Evolutionary conservation across 371 early-diverging fungal species (phyloP), one percentile per base, ranked within the genome.

Genomic region (Umbelopsis sp.): DNA sequence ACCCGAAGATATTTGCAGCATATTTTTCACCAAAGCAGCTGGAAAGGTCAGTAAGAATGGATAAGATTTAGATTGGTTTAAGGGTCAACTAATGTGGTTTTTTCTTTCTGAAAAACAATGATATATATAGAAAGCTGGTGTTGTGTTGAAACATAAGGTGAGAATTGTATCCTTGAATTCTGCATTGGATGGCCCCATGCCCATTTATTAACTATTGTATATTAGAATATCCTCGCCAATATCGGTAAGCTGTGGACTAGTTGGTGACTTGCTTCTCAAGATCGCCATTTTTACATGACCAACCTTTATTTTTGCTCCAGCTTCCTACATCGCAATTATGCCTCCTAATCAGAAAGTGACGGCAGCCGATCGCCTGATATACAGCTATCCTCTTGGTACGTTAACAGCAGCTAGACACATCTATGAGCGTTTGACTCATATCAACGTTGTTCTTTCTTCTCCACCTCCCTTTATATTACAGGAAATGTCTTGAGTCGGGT

Each of bases 91-190:
- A 24, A 50, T 48, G 12, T 16, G 11, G 46, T 65, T 48, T 41
- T 29, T 29, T 1, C 1, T 29, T 70, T 50, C 29, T 45, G 24
- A n/a, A 45, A 18, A 8, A 14, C 16, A 22, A 46, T 16, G 12
- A 62, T 41, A 32, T 71, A 32, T 71, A 69, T 68, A 72, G 9
- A 77, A 78, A 41, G 63, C 68, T 44, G 86, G 84, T 50, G 75
- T 78, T 63, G 74, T 83, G 2, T 66, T 86, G 63, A 81, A 82
- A 16, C 86, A 86, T 44, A 81, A 76, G 76, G 84, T 80, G 74
- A 63, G 48, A 69, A 16, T 48, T 18, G 18, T 41, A 12, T 41
- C 2, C 1, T 7, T 41, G 1, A 41, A 12, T 41, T 41, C 7
- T 12, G 41, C 1, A 12, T 41, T 7, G 12, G 7, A 12, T 1